Percentiles rank a stretch among this genome's conserved stretches.
phyloP scores from a whole-genome alignment of 1,284 basidiomycete genomes.

The Boletellus sp. region DNA sequence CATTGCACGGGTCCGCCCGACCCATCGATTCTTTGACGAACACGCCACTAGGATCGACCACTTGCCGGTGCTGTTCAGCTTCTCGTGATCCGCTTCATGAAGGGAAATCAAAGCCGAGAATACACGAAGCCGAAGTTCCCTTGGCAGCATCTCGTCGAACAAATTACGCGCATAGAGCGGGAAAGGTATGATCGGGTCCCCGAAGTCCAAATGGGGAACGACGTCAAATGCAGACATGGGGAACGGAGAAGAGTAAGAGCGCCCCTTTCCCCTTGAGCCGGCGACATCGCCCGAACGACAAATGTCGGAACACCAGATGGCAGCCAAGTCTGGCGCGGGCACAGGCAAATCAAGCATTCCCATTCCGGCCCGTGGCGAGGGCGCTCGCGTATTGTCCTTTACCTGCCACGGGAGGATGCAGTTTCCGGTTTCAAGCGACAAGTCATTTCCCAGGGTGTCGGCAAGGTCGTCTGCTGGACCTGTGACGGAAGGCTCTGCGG shows the following conservation, averaged over 20 bases:
- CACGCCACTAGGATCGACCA: constrained; percentile 60
- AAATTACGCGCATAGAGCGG: constrained; percentile 45
- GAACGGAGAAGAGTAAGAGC: constrained; percentile 61
- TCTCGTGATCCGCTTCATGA: constrained; percentile 52
- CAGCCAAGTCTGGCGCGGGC: constrained; percentile 6
- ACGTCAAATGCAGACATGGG: constrained; percentile 57
- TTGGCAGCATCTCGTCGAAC: constrained; percentile 68
- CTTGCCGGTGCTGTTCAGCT: constrained; percentile 38
- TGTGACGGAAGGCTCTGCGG: constrained; percentile 6
- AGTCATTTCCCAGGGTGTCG: constrained; percentile 9
- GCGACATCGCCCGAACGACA: constrained; percentile 13
- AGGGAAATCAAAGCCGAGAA: constrained; percentile 51
- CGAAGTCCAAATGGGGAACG: constrained; percentile 40
- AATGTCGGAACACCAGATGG: constrained; percentile 13
- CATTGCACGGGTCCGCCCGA: constrained; percentile 67
- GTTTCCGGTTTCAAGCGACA: constrained; percentile 31
- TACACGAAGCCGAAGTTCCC: constrained; percentile 70
- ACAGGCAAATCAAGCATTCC: constrained; percentile 25
- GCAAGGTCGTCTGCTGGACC: constrained; percentile 3
- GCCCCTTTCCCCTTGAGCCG: constrained; percentile 46
- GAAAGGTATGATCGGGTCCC: constrained; percentile 49
- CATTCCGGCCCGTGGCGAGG: constrained; percentile 26
- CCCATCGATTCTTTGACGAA: constrained; percentile 59
- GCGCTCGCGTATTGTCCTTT: constrained; percentile 29
- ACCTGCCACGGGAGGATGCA: constrained; percentile 45